Conservation (phyloP, 805 yeast species). For the Spathaspora gorwiae region DNA sequence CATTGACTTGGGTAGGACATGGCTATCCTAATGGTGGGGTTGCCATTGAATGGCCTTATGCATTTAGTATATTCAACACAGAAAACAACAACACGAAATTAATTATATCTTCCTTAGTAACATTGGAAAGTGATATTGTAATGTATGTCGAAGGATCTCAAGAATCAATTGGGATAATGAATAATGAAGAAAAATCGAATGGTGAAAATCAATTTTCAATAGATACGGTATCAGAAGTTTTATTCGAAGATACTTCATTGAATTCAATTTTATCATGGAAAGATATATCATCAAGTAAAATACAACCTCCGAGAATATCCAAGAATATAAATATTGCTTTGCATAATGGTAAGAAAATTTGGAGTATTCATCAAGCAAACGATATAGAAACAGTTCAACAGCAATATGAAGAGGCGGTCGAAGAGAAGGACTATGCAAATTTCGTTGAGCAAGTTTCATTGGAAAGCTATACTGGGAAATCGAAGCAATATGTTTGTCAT, state of each 20-base stretch:
- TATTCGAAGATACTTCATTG: background rate
- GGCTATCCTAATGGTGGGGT: constrained; percentile 35
- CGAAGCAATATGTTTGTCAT: constrained; percentile 4
- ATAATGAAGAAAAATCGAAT: background rate
- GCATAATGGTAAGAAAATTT: constrained; percentile 1
- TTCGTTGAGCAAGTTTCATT: background rate
- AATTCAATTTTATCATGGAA: background rate
- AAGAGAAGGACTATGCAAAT: background rate
- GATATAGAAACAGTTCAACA: constrained; percentile 1
- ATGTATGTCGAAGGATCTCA: constrained; percentile 1
- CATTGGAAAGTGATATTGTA: constrained; percentile 14
- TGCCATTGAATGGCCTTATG: constrained; percentile 34
- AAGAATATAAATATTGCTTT: background rate
- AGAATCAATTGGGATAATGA: background rate
- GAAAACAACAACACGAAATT: constrained; percentile 5
- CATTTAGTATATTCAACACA: constrained; percentile 22
- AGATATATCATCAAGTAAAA: background rate
- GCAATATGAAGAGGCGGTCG: background rate
- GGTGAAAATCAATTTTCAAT: background rate
- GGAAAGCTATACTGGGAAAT: background rate
- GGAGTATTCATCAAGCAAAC: constrained; percentile 5
- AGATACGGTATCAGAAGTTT: background rate
- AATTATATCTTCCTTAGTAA: constrained; percentile 21
- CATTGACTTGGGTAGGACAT: constrained; percentile 30
- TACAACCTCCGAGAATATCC: background rate